Conservation (phyloP, 768 basidiomycete genomes). For the Boletus barrowsii region DNA sequence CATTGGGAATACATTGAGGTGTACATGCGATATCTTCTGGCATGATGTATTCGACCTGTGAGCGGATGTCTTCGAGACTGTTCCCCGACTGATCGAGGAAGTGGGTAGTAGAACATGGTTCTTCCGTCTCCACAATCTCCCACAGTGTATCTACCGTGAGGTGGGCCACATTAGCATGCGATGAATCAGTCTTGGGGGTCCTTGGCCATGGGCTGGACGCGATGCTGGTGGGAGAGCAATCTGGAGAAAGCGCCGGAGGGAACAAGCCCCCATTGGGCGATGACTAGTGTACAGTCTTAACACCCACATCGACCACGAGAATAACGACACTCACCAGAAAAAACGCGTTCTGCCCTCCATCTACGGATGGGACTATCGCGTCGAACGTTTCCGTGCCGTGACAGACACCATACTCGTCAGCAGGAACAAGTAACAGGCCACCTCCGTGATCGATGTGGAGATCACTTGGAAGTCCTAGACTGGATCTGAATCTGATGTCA, state of each 20-base stretch:
- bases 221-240: slow-evolving; percentile 21
- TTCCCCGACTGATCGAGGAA: slow-evolving; percentile 17
- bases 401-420: not conserved
- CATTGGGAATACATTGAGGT: not conserved
- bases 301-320: not conserved
- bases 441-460: not conserved
- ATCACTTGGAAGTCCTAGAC: not conserved
- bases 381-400: not conserved
- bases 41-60: slow-evolving; percentile 5
- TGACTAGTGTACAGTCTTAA: slow-evolving; percentile 6
- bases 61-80: slow-evolving; percentile 12
- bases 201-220: slow-evolving; percentile 19
- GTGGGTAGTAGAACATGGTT: not conserved
- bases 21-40: slow-evolving; percentile 24
- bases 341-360: not conserved
- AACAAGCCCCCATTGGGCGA: not conserved
- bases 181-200: slow-evolving; percentile 14
- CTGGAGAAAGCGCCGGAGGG: slow-evolving; percentile 24
- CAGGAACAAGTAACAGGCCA: slow-evolving; percentile 14
- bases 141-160: not conserved
- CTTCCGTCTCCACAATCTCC: not conserved
- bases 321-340: slow-evolving; percentile 9
- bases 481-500: slow-evolving; percentile 9
- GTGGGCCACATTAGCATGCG: not conserved
- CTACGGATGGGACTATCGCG: not conserved